Evolutionary conservation across 2,329 filamentous ascomycete species (phyloP), one percentile per base, ranked within the genome.

Genomic region (Botrytis aclada): DNA sequence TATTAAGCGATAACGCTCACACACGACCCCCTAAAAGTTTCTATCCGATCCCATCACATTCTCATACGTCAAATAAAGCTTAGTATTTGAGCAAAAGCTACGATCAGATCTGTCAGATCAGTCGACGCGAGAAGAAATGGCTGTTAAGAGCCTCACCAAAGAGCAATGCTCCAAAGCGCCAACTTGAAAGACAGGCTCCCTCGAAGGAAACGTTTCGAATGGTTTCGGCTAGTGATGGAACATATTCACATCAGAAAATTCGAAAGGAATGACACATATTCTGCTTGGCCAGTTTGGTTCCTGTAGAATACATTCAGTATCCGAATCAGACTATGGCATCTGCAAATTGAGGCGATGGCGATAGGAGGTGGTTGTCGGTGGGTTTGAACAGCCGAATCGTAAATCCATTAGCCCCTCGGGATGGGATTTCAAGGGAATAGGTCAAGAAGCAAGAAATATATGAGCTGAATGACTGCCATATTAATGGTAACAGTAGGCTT

Each of bases 61-160:
- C n/a, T 12, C n/a, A 32, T 22, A 10, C 25, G n/a, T 9, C 4
- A 25, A 32, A 14, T 39, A 63, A 22, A 41, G 12, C 60, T 39
- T 18, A 62, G 8, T 10, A 37, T 9, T 16, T 43, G 16, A n/a
- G 37, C 41, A 1, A 39, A n/a, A 62, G 37, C 39, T 64, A 64
- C 41, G 16, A 7, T 45, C 2, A 18, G 9, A 45, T 32, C 16
- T 22, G n/a, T 32, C 4, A 39, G 22, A 45, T 32, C 58, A 32
- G 37, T 29, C 25, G 20, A 4, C 1, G 25, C 1, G 14, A 22
- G 20, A 14, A 32, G 8, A 22, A 9, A 1, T 8, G 2, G 1
- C 8, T 20, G 1, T 32, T 14, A 18, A n/a, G 14, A 16, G 25
- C 7, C n/a, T 14, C 20, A 39, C 20, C n/a, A 32, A 16, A 32